These are phyloP conservation scores for Sistotremastrum niveocremeum DNA, from an alignment of 768 basidiomycete genomes.

Conservation along the genomic window DNA sequence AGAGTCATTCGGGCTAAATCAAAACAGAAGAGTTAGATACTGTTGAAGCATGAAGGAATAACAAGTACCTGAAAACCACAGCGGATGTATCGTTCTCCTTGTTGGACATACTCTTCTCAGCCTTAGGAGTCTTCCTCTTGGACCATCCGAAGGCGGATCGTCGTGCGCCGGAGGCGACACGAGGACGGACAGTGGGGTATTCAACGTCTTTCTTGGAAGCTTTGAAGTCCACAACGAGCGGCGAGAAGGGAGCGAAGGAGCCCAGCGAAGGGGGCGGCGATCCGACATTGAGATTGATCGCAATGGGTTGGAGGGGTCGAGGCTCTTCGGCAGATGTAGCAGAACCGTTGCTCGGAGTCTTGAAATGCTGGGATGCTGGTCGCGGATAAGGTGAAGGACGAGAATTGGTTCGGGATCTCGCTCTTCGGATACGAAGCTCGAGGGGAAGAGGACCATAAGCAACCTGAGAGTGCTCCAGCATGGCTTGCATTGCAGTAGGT, in stretches of 20 bases:
- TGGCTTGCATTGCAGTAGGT: conserved; percentile 53
- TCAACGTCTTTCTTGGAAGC: conserved; percentile 24
- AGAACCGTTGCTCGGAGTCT: conserved; percentile 9
- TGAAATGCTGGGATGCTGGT: conserved; percentile 8
- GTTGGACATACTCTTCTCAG: conserved; percentile 38
- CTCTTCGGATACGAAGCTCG: conserved; percentile 47
- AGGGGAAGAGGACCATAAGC: conserved; percentile 63
- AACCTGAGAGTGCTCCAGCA: conserved; percentile 60
- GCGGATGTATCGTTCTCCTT: conserved; percentile 31
- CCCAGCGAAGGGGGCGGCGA: conserved; percentile 25
- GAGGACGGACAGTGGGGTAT: conserved; percentile 27
- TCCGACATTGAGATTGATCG: conserved; percentile 28
- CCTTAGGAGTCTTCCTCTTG: conserved; percentile 44
- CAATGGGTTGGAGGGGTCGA: conserved; percentile 27
- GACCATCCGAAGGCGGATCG: conserved; percentile 49
- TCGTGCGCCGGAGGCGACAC: conserved; percentile 40
- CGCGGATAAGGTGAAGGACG: conserved; percentile 63
- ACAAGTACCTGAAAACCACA: conserved; percentile 42
- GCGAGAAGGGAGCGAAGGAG: conserved; percentile 29
- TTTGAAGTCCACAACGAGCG: conserved; percentile 20
- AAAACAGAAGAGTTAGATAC: background rate
- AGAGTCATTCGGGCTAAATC: conserved; percentile 24
- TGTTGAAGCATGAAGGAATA: background rate
- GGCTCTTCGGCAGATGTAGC: conserved; percentile 8
- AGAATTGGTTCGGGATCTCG: conserved; percentile 55